A percentile compares a stretch with the other conserved stretches of the same genome.
These are phyloP conservation scores for Fusarium fujikuroi DNA, from an alignment of 2,329 filamentous ascomycete genomes.

Conservation along the genomic window DNA sequence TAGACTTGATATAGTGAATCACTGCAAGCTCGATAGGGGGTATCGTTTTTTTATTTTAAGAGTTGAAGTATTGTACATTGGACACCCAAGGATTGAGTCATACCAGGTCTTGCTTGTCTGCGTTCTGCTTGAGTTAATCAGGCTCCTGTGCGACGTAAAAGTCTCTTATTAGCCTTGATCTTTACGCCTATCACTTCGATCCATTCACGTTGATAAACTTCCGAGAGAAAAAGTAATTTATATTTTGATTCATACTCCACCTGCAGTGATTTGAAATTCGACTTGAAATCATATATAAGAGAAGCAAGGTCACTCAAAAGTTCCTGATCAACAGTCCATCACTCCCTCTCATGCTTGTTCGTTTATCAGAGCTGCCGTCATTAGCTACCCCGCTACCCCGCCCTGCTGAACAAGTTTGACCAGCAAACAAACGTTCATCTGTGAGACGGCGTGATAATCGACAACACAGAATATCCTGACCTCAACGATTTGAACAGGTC, in stretches of 20 bases:
- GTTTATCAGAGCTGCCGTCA: constrained; percentile 28
- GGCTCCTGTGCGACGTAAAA: neutral
- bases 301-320: neutral
- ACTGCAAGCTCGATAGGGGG: neutral
- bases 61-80: neutral
- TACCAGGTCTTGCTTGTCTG: neutral
- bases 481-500: neutral
- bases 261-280: neutral
- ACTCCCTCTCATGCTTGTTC: neutral
- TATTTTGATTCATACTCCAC: neutral
- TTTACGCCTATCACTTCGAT: neutral
- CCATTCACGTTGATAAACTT: neutral
- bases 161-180: neutral
- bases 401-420: constrained; percentile 39
- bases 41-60: neutral
- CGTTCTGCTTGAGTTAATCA: neutral
- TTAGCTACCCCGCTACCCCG: constrained; percentile 54
- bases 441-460: constrained; percentile 6
- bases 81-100: neutral
- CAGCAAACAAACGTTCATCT: constrained; percentile 29
- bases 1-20: neutral
- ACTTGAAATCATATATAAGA: constrained; percentile 1
- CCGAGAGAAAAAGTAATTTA: neutral
- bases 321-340: constrained; percentile 20
- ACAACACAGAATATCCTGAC: neutral